phyloP scores from a whole-genome alignment of 1,284 basidiomycete species.

The Ustilago xerochloae region DNA sequence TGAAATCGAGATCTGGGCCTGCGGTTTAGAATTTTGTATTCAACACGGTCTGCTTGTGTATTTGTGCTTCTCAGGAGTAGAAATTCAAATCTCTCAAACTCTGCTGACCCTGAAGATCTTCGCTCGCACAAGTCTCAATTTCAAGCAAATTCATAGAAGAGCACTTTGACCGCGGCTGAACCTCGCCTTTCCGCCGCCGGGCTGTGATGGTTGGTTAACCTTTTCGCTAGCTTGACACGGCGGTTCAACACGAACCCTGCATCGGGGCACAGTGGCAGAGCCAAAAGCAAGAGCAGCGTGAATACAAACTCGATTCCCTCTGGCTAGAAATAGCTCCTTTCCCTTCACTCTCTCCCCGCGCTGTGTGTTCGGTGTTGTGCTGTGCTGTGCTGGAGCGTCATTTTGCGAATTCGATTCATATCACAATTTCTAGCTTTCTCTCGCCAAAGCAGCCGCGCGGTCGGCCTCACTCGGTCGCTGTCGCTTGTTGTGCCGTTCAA shows the following conservation, averaged over 20 bases:
- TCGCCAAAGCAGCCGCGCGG: neutral
- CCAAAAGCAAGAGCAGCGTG: too few species aligned
- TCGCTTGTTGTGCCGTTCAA: neutral
- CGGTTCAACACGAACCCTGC: neutral
- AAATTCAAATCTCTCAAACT: neutral
- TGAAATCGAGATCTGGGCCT: neutral
- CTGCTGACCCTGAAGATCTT: neutral
- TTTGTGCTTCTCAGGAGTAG: neutral
- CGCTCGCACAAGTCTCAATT: neutral
- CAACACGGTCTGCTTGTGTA: neutral
- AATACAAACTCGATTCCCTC: neutral
- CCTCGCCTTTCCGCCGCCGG: neutral
- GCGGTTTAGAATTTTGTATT: neutral
- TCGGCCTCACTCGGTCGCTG: neutral
- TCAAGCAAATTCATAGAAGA: neutral
- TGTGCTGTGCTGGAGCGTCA: conserved; percentile 5
- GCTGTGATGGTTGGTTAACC: neutral
- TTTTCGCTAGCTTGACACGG: neutral
- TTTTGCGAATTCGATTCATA: conserved; percentile 2
- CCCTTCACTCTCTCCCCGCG: neutral
- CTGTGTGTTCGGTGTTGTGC: neutral
- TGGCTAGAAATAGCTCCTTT: too few species aligned
- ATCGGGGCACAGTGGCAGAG: neutral
- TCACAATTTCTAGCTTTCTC: neutral
- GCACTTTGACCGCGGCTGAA: neutral